These are phyloP conservation scores for Cercospora sp. DNA, from an alignment of 2,329 filamentous ascomycete species.

Conservation along the genomic window DNA sequence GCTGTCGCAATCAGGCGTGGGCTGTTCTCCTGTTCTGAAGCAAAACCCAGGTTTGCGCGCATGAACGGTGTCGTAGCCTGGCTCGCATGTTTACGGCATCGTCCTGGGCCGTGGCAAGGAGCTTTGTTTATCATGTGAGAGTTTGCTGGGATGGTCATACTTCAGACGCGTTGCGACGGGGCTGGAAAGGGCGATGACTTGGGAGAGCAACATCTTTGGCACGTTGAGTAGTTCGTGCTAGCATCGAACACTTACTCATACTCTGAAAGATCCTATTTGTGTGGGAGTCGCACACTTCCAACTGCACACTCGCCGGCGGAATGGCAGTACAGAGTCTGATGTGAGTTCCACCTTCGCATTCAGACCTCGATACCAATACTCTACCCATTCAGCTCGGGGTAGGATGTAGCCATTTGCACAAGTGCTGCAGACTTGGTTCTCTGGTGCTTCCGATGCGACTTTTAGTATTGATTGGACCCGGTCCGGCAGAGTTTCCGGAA, in stretches of 20 bases:
- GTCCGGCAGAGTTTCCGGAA: conserved; percentile 27
- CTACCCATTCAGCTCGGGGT: conserved; percentile 40
- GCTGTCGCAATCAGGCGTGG: not conserved
- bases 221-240: not conserved
- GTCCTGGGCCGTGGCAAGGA: not conserved
- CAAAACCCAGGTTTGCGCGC: not conserved
- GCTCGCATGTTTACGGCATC: not conserved
- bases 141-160: not conserved
- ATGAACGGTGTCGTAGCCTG: not conserved
- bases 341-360: conserved; percentile 30
- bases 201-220: not conserved
- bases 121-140: not conserved
- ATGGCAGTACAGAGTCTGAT: conserved; percentile 37
- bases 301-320: conserved; percentile 37
- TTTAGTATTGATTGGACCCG: conserved; percentile 29
- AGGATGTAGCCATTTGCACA: conserved; percentile 37
- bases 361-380: conserved; percentile 38
- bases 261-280: conserved; percentile 24
- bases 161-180: not conserved
- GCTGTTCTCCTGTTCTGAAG: not conserved
- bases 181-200: not conserved
- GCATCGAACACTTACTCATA: not conserved
- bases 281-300: conserved; percentile 36
- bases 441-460: conserved; percentile 20
- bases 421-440: conserved; percentile 37